A percentile compares a stretch with the other conserved stretches of the same genome.
These are phyloP conservation scores for Entophlyctis luteolus DNA, from an alignment of 192 early-diverging fungal genomes.

Conservation along the genomic window DNA sequence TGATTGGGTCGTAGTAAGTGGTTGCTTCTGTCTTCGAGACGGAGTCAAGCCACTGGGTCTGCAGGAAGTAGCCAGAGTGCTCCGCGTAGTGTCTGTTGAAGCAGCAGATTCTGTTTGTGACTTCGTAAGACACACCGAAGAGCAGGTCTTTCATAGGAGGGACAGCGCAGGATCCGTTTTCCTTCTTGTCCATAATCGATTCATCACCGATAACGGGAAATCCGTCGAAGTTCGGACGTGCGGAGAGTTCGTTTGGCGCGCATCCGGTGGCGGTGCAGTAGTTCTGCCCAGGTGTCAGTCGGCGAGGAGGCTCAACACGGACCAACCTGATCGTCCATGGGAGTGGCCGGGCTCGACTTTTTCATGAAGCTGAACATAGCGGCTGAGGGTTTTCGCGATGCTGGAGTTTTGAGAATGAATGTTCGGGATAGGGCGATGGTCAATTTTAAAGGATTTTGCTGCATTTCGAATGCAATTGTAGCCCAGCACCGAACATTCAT, in stretches of 20 bases:
- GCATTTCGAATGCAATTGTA: too few species aligned
- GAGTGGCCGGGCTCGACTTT: too few species aligned
- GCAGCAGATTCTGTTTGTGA: not conserved
- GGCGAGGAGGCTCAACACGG: too few species aligned
- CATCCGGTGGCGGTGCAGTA: slow-evolving; percentile 14
- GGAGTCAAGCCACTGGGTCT: not conserved
- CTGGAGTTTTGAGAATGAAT: too few species aligned
- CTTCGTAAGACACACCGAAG: not conserved
- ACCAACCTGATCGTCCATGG: too few species aligned
- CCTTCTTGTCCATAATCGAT: not conserved
- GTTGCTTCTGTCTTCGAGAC: not conserved
- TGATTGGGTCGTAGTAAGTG: slow-evolving; percentile 2
- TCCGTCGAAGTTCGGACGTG: not conserved
- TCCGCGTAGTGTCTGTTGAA: slow-evolving; percentile 8
- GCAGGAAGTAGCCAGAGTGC: not conserved
- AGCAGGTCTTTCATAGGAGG: not conserved
- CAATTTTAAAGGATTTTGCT: too few species aligned
- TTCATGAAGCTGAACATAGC: too few species aligned
- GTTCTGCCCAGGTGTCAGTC: not conserved
- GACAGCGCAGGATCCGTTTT: not conserved
- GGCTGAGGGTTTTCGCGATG: too few species aligned
- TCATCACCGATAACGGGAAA: slow-evolving; percentile 6
- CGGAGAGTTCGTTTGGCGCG: not conserved
- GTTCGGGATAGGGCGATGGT: too few species aligned
- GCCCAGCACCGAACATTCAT: too few species aligned